Base-by-base conservation (phyloP, 108 stramenopile genomes). In the Nannochloropsis granulata region DNA sequence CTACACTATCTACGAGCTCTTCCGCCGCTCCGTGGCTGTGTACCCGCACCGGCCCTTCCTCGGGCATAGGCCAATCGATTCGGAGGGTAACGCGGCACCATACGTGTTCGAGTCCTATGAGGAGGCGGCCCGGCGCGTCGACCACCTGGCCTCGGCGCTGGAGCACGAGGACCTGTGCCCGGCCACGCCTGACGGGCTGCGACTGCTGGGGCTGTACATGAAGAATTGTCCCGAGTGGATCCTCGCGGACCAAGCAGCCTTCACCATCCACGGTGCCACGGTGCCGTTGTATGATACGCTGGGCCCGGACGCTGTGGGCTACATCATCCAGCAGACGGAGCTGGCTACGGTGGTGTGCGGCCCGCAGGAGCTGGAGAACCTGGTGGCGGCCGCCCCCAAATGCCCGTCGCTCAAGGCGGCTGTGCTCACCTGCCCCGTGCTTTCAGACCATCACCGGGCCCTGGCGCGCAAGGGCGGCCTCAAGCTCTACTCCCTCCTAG, bases 261-360 rank as follows among this genome's bases (percentile, higher is more conserved):
- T 86, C 85, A 85, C 91, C 43, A 56, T 95, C 45, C 91, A 92
- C 45, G 94, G 93, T 21, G 88, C 93, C 12, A 95, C 95, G 0
- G 97, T 95, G 81, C 96, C 96, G 8, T 92, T 97, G 44, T 98
- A 98, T 88, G 95, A 96, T 85, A 98, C 97, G 14, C 91, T 98
- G 12, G 97, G 96, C 13, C 94, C 94, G 13, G 95, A 95, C 78
- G 91, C 94, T 12, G 94, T 95, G 0, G 85, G 91, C 24, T 97
- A 93, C 86, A 95, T 97, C 81, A 81, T 98, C 78, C 85, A 91
- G 23, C 95, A 97, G 88, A 97, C 96, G 0, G 90, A 88, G 23
- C 83, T 94, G 12, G 88, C 89, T 19, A 91, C 94, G 13, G 94
- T 95, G 12, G 93, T 98, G 83, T 94, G 94, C 84, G 90, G 92